Evolutionary conservation across 2,329 filamentous ascomycete species (phyloP), one percentile per base, ranked within the genome.

Genomic region (Aspergillus arachidicola): DNA sequence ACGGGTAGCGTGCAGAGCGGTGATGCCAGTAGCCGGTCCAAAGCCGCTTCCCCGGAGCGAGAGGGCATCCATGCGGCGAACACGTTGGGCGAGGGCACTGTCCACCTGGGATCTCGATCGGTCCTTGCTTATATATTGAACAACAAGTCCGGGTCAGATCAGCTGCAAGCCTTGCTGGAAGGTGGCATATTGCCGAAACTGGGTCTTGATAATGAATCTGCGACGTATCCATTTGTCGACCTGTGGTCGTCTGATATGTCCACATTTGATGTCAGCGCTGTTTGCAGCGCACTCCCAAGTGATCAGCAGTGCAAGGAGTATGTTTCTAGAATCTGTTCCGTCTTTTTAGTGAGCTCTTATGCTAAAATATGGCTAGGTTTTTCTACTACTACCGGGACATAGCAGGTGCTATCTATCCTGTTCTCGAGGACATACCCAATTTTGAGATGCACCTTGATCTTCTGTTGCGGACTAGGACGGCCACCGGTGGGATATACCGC

Each of bases 181-280:
- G 86, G 86, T 67, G 86, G 85, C 54, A 86, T 89, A 66, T 75
- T 89, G 26, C 86, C 87, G 0, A 85, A 89, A 60, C 82, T 89
- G 61, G 87, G 87, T 3, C 79, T 89, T 38, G 87, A 89, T 70
- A 89, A 89, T 67, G 86, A 89, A 69, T 86, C 84, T 43, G 86
- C 86, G 4, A 89, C 86, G 10, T 89, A 89, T 70, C 87, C 87
- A 7, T 89, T 89, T 68, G 85, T 89, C 32, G 87, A 89, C 69
- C 76, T 89, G 3, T 89, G 86, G 86, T 87, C 87, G 6, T 85
- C 85, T 2, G 85, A 88, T 61, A 86, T 84, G 57, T 86, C 85
- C 1, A 79, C 85, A 6, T 81, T 84, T 64, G 83, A 87, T 69
- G 81, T 87, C 6, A 83, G 80, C 62, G 85, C 87, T 58, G 80